These are phyloP conservation scores for Bipolaris victoriae DNA, from an alignment of 2,329 filamentous ascomycete species.

Conservation along the genomic window DNA sequence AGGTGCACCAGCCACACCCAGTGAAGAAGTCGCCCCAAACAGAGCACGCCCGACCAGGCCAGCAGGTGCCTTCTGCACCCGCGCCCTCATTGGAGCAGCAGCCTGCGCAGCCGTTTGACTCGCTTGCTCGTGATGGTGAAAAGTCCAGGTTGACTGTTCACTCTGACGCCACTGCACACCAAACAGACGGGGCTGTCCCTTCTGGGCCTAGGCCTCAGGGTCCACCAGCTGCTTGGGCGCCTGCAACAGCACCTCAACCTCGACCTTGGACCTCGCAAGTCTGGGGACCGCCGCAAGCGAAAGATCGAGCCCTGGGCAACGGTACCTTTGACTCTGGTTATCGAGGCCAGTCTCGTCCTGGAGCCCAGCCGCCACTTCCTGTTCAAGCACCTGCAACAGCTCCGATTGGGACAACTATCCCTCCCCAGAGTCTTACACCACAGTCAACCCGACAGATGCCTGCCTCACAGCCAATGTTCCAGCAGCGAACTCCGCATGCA, in stretches of 20 bases:
- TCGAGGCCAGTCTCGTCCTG: slow-evolving; percentile 53
- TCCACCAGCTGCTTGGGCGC: slow-evolving; percentile 35
- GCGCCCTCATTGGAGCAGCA: slow-evolving; percentile 27
- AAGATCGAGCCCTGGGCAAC: slow-evolving; percentile 75
- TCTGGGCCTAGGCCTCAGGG: slow-evolving; percentile 35
- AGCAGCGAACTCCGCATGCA: slow-evolving; percentile 23
- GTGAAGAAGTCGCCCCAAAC: slow-evolving; percentile 46
- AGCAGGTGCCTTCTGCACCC: slow-evolving; percentile 15
- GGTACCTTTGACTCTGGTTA: slow-evolving; percentile 74
- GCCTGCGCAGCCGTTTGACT: slow-evolving; percentile 25
- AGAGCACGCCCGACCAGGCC: slow-evolving; percentile 24
- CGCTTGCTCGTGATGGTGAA: slow-evolving; percentile 29
- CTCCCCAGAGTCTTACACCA: slow-evolving; percentile 24
- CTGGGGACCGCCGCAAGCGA: slow-evolving; percentile 73
- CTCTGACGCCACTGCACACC: slow-evolving; percentile 22
- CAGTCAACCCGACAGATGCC: slow-evolving; percentile 26
- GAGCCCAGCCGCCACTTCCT: slow-evolving; percentile 36
- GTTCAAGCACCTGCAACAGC: slow-evolving; percentile 34
- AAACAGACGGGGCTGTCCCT: slow-evolving; percentile 25
- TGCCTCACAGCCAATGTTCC: slow-evolving; percentile 30
- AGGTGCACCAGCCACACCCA: slow-evolving; percentile 63
- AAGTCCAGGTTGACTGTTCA: slow-evolving; percentile 25
- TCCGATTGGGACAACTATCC: slow-evolving; percentile 31
- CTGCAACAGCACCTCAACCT: slow-evolving; percentile 33
- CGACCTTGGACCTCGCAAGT: slow-evolving; percentile 60